A percentile compares a stretch with the other conserved stretches of the same genome.
These are phyloP conservation scores for Solanum piurae DNA, from an alignment of 257 asterid species.

Conservation along the genomic window DNA sequence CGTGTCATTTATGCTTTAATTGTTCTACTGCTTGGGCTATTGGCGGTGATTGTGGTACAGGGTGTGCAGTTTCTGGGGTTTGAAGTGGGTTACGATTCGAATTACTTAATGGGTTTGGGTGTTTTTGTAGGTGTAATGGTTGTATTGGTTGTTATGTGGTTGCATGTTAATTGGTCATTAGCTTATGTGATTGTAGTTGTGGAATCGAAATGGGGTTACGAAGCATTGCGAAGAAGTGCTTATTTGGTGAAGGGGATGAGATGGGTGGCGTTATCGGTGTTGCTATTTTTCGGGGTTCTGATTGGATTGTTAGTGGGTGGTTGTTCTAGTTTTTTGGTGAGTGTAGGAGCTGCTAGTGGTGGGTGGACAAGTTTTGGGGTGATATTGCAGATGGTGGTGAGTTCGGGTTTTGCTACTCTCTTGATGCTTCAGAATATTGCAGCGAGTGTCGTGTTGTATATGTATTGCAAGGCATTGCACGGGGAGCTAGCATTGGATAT, in stretches of 20 bases:
- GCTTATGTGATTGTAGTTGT: conserved; percentile 38
- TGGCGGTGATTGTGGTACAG: neutral
- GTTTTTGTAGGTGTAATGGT: neutral
- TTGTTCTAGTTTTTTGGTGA: conserved; percentile 10
- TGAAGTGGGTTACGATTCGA: conserved; percentile 16
- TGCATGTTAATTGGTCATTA: conserved; percentile 37
- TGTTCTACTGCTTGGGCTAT: neutral
- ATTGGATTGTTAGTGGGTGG: conserved; percentile 14
- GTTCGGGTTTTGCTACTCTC: conserved; percentile 20
- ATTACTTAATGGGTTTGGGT: neutral
- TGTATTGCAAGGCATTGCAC: conserved; percentile 55
- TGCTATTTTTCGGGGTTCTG: conserved; percentile 7
- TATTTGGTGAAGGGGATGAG: conserved; percentile 44
- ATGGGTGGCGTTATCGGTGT: conserved; percentile 20
- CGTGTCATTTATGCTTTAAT: neutral
- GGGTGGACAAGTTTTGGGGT: conserved; percentile 38
- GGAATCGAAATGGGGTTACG: conserved; percentile 60
- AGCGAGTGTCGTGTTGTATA: conserved; percentile 29
- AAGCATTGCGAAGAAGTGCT: conserved; percentile 45
- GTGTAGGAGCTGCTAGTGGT: conserved; percentile 13
- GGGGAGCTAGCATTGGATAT: conserved; percentile 84
- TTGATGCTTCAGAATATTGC: conserved; percentile 29
- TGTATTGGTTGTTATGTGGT: conserved; percentile 8
- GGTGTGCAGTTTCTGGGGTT: conserved; percentile 23
- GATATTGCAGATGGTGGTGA: conserved; percentile 28